A percentile compares a stretch with the other conserved stretches of the same genome.
These are phyloP conservation scores for Dactylorhiza incarnata DNA, from an alignment of 106 monocot species.

Conservation along the genomic window DNA sequence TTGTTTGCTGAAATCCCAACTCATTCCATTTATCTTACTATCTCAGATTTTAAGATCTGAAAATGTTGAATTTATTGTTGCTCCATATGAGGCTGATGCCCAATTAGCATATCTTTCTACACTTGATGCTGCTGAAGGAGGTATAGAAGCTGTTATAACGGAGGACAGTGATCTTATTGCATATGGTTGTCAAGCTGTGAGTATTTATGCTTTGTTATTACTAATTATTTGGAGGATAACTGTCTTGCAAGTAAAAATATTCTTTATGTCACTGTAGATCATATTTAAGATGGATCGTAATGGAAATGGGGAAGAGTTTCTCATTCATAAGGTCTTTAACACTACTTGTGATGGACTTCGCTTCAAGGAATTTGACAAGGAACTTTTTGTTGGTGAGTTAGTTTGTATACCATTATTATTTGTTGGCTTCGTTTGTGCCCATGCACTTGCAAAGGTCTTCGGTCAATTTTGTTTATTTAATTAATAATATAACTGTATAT, in stretches of 20 bases:
- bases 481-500: too few species aligned
- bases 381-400: conserved; percentile 60
- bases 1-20: too few species aligned
- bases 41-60: conserved; percentile 60
- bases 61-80: conserved; percentile 69
- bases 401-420: background rate
- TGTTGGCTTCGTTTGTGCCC: too few species aligned
- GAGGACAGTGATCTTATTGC: conserved; percentile 87
- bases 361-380: conserved; percentile 54
- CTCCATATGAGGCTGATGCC: conserved; percentile 97
- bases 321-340: conserved; percentile 48
- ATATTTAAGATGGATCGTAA: conserved; percentile 87
- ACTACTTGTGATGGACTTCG: conserved; percentile 37
- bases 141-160: conserved; percentile 79
- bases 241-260: background rate
- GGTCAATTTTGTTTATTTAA: too few species aligned
- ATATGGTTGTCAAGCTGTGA: conserved; percentile 71
- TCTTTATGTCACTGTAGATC: conserved; percentile 26
- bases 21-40: background rate
- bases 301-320: conserved; percentile 83
- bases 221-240: background rate
- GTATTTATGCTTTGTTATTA: conserved; percentile 9
- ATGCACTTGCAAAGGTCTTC: too few species aligned
- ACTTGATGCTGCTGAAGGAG: conserved; percentile 57
- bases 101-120: conserved; percentile 72